These are phyloP conservation scores for Apiotrichum brassicae DNA, from an alignment of 1,284 basidiomycete species.

Conservation along the genomic window DNA sequence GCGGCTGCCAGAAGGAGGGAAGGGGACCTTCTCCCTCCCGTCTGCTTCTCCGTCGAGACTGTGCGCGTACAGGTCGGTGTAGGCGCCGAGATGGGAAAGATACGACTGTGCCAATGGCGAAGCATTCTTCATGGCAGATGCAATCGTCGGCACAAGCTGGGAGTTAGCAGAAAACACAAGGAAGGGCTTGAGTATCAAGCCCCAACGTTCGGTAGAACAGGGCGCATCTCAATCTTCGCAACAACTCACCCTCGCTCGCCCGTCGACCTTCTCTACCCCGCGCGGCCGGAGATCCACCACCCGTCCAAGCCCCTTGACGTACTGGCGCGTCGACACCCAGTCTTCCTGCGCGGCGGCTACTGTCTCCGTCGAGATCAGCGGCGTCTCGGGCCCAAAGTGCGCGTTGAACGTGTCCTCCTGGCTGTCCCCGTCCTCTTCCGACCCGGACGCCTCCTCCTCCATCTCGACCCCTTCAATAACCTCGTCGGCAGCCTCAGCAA, in stretches of 20 bases:
- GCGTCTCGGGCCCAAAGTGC: constrained; percentile 40
- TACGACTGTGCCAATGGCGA: constrained; percentile 55
- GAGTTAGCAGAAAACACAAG: constrained; percentile 5
- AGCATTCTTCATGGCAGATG: constrained; percentile 38
- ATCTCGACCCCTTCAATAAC: constrained; percentile 10
- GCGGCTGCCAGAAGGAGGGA: constrained; percentile 30
- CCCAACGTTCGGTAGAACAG: no score
- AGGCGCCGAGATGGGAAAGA: constrained; percentile 50
- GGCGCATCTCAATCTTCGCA: neutral
- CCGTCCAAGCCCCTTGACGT: constrained; percentile 50
- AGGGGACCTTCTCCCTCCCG: constrained; percentile 31
- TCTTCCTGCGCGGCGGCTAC: constrained; percentile 25
- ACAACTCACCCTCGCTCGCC: constrained; percentile 35
- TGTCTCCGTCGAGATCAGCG: constrained; percentile 24
- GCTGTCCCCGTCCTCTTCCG: constrained; percentile 22
- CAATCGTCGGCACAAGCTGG: constrained; percentile 56
- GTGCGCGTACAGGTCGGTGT: constrained; percentile 69
- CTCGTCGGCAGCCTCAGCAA: no score
- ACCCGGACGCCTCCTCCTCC: constrained; percentile 11
- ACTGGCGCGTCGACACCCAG: constrained; percentile 28
- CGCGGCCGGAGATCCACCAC: constrained; percentile 54
- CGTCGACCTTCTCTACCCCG: constrained; percentile 29
- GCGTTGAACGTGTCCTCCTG: constrained; percentile 42
- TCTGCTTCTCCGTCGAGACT: constrained; percentile 51
- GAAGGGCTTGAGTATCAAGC: no score